Conservation (phyloP, 805 yeast genomes). For the Metschnikowia anglica region DNA sequence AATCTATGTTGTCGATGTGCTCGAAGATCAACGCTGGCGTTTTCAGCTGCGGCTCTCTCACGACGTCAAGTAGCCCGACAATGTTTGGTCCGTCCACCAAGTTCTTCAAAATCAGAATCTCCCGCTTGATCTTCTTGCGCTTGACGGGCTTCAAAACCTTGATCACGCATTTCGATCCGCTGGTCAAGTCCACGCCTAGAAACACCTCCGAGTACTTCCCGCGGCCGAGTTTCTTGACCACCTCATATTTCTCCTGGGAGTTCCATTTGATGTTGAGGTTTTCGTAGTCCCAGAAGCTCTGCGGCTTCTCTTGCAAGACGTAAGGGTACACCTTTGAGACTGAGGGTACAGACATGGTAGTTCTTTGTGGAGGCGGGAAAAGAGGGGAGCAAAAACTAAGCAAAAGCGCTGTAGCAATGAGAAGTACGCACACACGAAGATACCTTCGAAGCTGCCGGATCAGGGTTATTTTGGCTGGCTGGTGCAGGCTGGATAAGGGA, state of each 20-base stretch:
- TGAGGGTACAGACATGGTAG: conserved; percentile 38
- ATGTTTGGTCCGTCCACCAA: conserved; percentile 82
- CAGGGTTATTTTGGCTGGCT: conserved; percentile 4
- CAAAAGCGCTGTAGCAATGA: conserved; percentile 2
- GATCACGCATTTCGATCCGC: conserved; percentile 70
- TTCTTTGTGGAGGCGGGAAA: neutral
- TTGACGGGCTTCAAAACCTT: conserved; percentile 93
- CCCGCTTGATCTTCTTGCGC: conserved; percentile 88
- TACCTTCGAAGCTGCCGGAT: conserved; percentile 2
- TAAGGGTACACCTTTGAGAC: conserved; percentile 79
- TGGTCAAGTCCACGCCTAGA: conserved; percentile 68
- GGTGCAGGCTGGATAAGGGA: too few species aligned
- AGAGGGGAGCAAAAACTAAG: conserved; percentile 3
- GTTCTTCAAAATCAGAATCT: conserved; percentile 82
- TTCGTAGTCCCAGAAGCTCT: conserved; percentile 79
- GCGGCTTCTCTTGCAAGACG: conserved; percentile 73
- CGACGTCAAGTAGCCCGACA: conserved; percentile 74
- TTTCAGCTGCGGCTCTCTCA: conserved; percentile 78
- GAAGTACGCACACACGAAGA: conserved; percentile 5
- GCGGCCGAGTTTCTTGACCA: conserved; percentile 79
- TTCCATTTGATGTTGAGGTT: conserved; percentile 80
- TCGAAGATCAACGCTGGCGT: conserved; percentile 90
- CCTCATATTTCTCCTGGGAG: conserved; percentile 79
- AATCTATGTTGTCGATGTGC: conserved; percentile 80
- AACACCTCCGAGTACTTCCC: conserved; percentile 95